phyloP scores from a whole-genome alignment of 2,329 filamentous ascomycete genomes.

The Pyrenophora seminiperda region DNA sequence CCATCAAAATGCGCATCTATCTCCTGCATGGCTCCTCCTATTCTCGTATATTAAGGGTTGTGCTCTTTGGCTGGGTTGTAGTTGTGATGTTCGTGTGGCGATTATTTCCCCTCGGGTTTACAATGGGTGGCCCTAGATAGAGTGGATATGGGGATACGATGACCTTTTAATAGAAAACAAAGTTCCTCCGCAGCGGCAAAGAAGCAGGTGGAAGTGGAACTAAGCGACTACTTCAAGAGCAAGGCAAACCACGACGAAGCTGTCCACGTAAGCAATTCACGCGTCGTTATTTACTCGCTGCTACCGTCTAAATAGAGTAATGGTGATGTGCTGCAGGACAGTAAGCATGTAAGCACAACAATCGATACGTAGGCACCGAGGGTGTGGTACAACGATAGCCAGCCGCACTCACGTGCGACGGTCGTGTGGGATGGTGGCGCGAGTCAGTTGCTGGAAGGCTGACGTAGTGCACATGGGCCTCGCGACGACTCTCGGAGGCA shows the following conservation, averaged over 20 bases:
- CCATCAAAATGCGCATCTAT: slow-evolving; percentile 56
- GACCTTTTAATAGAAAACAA: slow-evolving; percentile 1
- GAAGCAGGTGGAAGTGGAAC: slow-evolving; percentile 9
- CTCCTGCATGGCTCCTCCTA: slow-evolving; percentile 45
- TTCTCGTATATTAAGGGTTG: not conserved
- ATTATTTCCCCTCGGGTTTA: not conserved
- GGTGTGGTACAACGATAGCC: slow-evolving; percentile 21
- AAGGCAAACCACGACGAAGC: slow-evolving; percentile 20
- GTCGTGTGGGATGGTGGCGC: slow-evolving; percentile 14
- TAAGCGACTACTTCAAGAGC: slow-evolving; percentile 14
- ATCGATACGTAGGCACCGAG: slow-evolving; percentile 9
- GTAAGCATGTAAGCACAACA: slow-evolving; percentile 17
- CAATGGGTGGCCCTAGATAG: not conserved
- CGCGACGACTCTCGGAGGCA: slow-evolving; percentile 10
- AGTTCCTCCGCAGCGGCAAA: slow-evolving; percentile 5
- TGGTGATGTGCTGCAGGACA: slow-evolving; percentile 21
- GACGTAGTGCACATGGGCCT: slow-evolving; percentile 15
- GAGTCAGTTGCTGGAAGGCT: slow-evolving; percentile 19
- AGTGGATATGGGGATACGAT: not conserved
- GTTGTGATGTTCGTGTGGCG: not conserved
- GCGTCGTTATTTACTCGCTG: slow-evolving; percentile 19
- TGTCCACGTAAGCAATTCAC: slow-evolving; percentile 38
- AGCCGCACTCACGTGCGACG: slow-evolving; percentile 17
- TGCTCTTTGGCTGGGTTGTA: not conserved
- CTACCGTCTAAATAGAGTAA: slow-evolving; percentile 14